Evolutionary conservation across 768 basidiomycete genomes (phyloP).

Genomic region (Serendipita vermifera): DNA sequence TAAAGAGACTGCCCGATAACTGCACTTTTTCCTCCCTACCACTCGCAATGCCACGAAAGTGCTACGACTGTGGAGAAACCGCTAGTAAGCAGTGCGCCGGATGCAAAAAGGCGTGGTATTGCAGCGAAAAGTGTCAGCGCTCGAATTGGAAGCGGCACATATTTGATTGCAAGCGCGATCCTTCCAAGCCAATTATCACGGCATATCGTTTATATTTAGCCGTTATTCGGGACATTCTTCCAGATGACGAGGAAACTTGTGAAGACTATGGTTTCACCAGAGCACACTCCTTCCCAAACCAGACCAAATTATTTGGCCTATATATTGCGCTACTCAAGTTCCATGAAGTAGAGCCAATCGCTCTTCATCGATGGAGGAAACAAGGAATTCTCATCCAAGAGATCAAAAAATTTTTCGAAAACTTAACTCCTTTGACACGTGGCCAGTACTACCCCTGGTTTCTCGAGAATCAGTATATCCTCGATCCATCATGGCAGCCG

Average conservation of each 20-base stretch:
- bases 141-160: slow-evolving; percentile 24
- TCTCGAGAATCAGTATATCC: slow-evolving; percentile 24
- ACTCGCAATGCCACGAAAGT: no score
- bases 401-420: slow-evolving; percentile 23
- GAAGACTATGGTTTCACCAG: slow-evolving; percentile 27
- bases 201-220: slow-evolving; percentile 26
- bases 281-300: slow-evolving; percentile 15
- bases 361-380: slow-evolving; percentile 25
- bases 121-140: slow-evolving; percentile 23
- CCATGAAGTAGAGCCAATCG: slow-evolving; percentile 19
- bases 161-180: slow-evolving; percentile 26
- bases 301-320: slow-evolving; percentile 22
- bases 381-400: slow-evolving; percentile 25
- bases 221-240: slow-evolving; percentile 19
- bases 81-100: no score
- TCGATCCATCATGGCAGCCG: slow-evolving; percentile 16
- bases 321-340: slow-evolving; percentile 23
- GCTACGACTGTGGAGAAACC: no score
- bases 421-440: slow-evolving; percentile 18
- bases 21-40: no score
- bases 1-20: no score
- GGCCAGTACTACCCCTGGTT: slow-evolving; percentile 29
- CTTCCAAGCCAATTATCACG: slow-evolving; percentile 20
- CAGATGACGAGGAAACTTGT: slow-evolving; percentile 24
- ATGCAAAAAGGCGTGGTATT: slow-evolving; percentile 25